These are phyloP conservation scores for Erysimum cheiranthoides DNA, from an alignment of 345 rosid genomes.

Conservation along the genomic window DNA sequence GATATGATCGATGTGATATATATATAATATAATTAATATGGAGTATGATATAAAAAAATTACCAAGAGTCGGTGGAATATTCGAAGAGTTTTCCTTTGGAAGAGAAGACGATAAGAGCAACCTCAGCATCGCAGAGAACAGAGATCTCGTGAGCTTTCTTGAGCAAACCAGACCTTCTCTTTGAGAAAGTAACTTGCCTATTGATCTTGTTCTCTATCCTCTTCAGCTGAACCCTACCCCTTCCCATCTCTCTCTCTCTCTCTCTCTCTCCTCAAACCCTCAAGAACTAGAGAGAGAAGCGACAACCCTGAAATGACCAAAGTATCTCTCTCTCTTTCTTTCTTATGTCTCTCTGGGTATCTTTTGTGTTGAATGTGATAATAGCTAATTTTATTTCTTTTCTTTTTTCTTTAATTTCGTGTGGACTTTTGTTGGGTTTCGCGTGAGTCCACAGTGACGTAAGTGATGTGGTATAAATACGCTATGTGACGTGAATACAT, in stretches of 20 bases:
- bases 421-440: conserved; percentile 38
- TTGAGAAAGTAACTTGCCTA: conserved; percentile 89
- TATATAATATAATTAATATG: conserved; percentile 17
- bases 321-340: conserved; percentile 40
- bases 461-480: conserved; percentile 43
- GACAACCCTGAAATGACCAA: conserved; percentile 40
- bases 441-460: conserved; percentile 44
- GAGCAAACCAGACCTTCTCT: conserved; percentile 74
- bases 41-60: conserved; percentile 24
- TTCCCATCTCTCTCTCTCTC: conserved; percentile 64
- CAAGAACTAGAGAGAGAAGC: conserved; percentile 44
- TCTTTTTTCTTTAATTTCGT: neutral
- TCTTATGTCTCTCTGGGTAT: conserved; percentile 46
- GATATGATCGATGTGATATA: conserved; percentile 34
- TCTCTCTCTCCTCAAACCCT: conserved; percentile 35
- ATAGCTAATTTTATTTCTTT: neutral
- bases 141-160: conserved; percentile 96
- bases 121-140: conserved; percentile 81
- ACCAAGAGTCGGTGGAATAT: conserved; percentile 79
- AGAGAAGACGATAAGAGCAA: conserved; percentile 82
- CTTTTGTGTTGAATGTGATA: conserved; percentile 44
- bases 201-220: conserved; percentile 95
- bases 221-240: conserved; percentile 90
- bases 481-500: conserved; percentile 40
- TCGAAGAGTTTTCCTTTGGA: conserved; percentile 85